Evolutionary conservation across 2,329 filamentous ascomycete species (phyloP).

Genomic region (Curvularia lunata): DNA sequence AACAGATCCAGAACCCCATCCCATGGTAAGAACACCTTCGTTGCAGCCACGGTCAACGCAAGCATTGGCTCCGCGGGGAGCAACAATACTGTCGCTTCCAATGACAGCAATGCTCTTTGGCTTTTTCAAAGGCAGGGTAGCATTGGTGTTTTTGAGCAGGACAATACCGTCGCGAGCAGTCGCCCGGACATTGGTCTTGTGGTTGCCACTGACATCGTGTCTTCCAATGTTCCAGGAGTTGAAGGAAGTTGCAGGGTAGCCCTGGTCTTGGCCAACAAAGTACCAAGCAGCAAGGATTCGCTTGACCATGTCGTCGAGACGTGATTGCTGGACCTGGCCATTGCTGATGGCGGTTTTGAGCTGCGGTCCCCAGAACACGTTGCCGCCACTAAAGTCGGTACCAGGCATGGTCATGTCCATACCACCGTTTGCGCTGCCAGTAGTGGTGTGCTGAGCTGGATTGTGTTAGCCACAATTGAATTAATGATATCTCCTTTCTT

Average conservation of each 20-base stretch:
- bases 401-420: slow-evolving; percentile 66
- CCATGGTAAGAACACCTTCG: slow-evolving; percentile 70
- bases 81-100: slow-evolving; percentile 82
- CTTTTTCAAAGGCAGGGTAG: slow-evolving; percentile 71
- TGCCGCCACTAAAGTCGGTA: slow-evolving; percentile 46
- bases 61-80: slow-evolving; percentile 76
- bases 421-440: slow-evolving; percentile 54
- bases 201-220: slow-evolving; percentile 50
- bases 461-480: neutral
- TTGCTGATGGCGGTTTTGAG: slow-evolving; percentile 61
- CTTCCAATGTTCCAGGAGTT: slow-evolving; percentile 54
- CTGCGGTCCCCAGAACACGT: slow-evolving; percentile 62
- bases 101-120: slow-evolving; percentile 68
- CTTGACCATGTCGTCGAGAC: slow-evolving; percentile 53
- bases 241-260: slow-evolving; percentile 54
- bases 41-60: slow-evolving; percentile 71
- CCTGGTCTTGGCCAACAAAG: slow-evolving; percentile 55
- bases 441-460: slow-evolving; percentile 53
- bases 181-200: slow-evolving; percentile 48
- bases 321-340: slow-evolving; percentile 48
- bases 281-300: slow-evolving; percentile 59
- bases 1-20: slow-evolving; percentile 68
- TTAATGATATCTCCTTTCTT: neutral
- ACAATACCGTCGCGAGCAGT: slow-evolving; percentile 58
- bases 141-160: slow-evolving; percentile 67